Evolutionary conservation across 306 rosid species (phyloP).

Genomic region (Gynostemma pentaphyllum): DNA sequence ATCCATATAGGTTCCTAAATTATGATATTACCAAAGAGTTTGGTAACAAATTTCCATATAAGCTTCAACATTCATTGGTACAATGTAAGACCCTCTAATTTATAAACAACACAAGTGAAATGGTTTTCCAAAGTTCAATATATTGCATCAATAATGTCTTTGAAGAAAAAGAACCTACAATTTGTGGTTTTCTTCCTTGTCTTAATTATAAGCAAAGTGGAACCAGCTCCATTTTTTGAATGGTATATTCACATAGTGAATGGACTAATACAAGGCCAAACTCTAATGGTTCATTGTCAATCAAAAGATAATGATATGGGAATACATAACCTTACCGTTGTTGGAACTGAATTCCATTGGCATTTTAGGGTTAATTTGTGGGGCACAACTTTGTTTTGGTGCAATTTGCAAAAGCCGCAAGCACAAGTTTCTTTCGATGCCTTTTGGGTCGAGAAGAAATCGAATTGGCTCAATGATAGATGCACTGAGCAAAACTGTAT

Average conservation of each 20-base stretch:
- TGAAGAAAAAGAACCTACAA: too few relatives aligned
- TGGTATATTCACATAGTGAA: not conserved
- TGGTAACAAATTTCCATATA: too few relatives aligned
- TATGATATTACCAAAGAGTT: too few relatives aligned
- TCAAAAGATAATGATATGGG: slow-evolving; percentile 13
- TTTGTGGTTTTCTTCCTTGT: too few relatives aligned
- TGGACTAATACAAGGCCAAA: not conserved
- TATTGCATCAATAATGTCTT: too few relatives aligned
- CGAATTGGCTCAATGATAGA: not conserved
- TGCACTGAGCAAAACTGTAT: not conserved
- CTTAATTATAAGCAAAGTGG: too few relatives aligned
- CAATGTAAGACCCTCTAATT: too few relatives aligned
- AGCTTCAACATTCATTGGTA: too few relatives aligned
- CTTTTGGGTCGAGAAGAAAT: not conserved
- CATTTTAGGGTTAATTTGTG: not conserved
- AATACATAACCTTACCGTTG: not conserved
- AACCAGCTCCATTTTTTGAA: not conserved
- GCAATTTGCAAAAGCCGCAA: not conserved
- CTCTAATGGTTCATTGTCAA: too few relatives aligned
- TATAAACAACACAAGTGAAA: too few relatives aligned
- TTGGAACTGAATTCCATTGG: not conserved
- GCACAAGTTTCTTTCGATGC: not conserved
- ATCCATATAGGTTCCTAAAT: too few relatives aligned
- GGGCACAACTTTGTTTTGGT: slow-evolving; percentile 1
- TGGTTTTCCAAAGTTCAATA: too few relatives aligned